Conservation (phyloP, 106 monocot genomes). For the Cymbidium sinense region DNA sequence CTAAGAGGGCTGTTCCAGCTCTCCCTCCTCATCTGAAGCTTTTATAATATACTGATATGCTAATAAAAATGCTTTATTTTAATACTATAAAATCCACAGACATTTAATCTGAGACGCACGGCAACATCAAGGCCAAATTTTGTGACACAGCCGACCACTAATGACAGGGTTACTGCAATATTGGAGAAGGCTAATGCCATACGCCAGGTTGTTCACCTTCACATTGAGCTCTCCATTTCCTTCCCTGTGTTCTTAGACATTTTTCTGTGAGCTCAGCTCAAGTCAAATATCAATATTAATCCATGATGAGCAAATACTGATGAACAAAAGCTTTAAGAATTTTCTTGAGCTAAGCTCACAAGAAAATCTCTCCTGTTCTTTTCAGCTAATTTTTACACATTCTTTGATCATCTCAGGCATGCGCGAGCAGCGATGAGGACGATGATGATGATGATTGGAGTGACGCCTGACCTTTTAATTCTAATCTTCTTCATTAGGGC, state of each 20-base stretch:
- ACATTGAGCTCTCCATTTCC: neutral
- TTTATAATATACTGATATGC: neutral
- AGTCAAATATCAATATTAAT: neutral
- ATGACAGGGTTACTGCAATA: conserved; percentile 63
- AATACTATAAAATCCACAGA: conserved; percentile 26
- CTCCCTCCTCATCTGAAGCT: too few relatives aligned
- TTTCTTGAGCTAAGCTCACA: too few relatives aligned
- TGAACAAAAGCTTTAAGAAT: too few relatives aligned
- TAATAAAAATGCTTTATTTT: neutral
- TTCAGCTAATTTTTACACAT: neutral
- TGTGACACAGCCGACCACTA: conserved; percentile 24
- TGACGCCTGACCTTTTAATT: conserved; percentile 26
- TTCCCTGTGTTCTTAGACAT: neutral
- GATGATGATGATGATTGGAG: conserved; percentile 71
- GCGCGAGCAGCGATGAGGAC: conserved; percentile 60
- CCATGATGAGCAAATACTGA: too few relatives aligned
- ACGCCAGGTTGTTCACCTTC: conserved; percentile 70
- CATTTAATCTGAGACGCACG: conserved; percentile 65
- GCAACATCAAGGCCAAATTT: conserved; percentile 21
- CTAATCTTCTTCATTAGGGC: neutral
- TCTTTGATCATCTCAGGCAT: conserved; percentile 32
- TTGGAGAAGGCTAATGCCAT: conserved; percentile 85
- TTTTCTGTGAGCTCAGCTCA: neutral
- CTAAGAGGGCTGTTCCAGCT: too few relatives aligned
- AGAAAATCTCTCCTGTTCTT: too few relatives aligned